Percentiles rank a stretch among this genome's conserved stretches.
phyloP scores from a whole-genome alignment of 1,139 yeast genomes.

The Blastobotrys capitulatus region DNA sequence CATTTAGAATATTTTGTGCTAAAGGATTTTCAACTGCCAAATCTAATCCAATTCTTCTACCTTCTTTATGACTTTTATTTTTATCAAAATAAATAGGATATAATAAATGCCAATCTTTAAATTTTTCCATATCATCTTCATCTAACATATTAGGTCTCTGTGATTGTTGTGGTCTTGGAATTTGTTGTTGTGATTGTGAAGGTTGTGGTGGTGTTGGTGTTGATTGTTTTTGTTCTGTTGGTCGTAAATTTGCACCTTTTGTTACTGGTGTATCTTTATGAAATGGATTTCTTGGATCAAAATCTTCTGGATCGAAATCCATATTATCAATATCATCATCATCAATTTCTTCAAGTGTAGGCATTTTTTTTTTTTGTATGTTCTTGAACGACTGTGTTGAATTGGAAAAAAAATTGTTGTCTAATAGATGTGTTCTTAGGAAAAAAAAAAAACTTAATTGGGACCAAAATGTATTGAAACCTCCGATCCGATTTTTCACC shows the following conservation, averaged over 20 bases:
- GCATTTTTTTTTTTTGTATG: conserved; percentile 41
- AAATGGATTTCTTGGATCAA: conserved; percentile 56
- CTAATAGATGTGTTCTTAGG: too few species aligned
- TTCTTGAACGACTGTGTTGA: too few species aligned
- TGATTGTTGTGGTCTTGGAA: conserved; percentile 2
- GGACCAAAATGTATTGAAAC: background rate
- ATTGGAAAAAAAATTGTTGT: background rate
- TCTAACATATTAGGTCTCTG: background rate
- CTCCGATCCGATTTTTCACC: too few species aligned
- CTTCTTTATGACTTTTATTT: conserved; percentile 68
- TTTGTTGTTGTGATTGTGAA: background rate
- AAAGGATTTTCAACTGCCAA: conserved; percentile 81
- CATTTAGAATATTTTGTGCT: conserved; percentile 73
- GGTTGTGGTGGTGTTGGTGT: conserved; percentile 1
- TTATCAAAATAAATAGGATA: conserved; percentile 93
- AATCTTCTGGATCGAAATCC: conserved; percentile 90
- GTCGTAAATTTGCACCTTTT: conserved; percentile 18
- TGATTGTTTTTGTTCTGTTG: conserved; percentile 9
- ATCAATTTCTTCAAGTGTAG: conserved; percentile 74
- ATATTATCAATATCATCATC: conserved; percentile 83
- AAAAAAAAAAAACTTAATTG: background rate
- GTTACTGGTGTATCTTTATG: conserved; percentile 24
- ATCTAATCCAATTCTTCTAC: conserved; percentile 67
- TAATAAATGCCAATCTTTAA: conserved; percentile 62
- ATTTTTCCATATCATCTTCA: conserved; percentile 50